Percentiles rank a stretch among this genome's conserved stretches.
phyloP scores from a whole-genome alignment of 2,329 filamentous ascomycete genomes.

The Aureobasidium sp. region DNA sequence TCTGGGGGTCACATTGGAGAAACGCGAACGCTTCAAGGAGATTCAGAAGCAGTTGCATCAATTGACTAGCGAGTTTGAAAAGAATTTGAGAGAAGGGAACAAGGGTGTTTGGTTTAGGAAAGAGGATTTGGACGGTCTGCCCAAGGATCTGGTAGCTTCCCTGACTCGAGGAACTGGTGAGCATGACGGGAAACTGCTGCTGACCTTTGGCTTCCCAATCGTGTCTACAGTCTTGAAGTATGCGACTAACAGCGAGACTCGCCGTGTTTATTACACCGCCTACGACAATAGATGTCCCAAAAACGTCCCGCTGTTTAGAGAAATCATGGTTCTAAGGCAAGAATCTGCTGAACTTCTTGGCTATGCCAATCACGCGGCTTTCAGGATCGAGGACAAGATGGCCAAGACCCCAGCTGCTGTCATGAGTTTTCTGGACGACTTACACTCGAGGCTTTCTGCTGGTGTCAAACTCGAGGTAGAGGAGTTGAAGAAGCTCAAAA shows the following conservation, averaged over 20 bases:
- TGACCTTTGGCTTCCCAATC: conserved; percentile 79
- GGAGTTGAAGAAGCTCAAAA: neutral
- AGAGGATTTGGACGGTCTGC: conserved; percentile 67
- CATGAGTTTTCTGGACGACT: conserved; percentile 62
- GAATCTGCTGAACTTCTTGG: conserved; percentile 70
- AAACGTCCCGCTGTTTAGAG: conserved; percentile 66
- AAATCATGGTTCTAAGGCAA: conserved; percentile 67
- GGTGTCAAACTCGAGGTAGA: neutral
- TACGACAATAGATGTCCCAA: conserved; percentile 76
- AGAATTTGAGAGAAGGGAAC: conserved; percentile 75
- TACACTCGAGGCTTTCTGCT: conserved; percentile 28
- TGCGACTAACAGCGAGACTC: conserved; percentile 60
- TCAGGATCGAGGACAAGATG: conserved; percentile 78
- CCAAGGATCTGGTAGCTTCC: conserved; percentile 56
- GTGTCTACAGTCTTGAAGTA: conserved; percentile 73
- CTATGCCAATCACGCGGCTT: conserved; percentile 69
- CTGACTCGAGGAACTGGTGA: conserved; percentile 68
- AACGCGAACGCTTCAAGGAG: conserved; percentile 75
- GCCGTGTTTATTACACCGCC: conserved; percentile 61
- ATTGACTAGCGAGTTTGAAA: conserved; percentile 67
- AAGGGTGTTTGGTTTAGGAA: conserved; percentile 69
- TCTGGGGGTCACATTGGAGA: conserved; percentile 59
- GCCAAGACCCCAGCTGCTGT: conserved; percentile 68
- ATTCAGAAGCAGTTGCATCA: conserved; percentile 74
- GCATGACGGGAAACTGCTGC: conserved; percentile 57